phyloP scores from a whole-genome alignment of 768 basidiomycete genomes.

The Fomitopsis serialis region DNA sequence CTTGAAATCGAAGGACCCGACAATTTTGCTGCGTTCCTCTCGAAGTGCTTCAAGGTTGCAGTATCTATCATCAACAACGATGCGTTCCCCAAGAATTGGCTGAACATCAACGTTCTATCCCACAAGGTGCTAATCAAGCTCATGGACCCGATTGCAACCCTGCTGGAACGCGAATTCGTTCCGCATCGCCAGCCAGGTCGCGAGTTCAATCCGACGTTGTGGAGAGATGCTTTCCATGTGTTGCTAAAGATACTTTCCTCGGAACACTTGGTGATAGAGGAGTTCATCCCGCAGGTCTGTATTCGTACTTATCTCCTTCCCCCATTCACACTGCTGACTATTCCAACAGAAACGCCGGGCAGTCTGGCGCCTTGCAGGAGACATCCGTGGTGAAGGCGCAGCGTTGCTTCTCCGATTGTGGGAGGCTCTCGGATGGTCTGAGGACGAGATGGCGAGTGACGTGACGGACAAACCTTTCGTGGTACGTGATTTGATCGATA shows the following conservation, averaged over 20 bases:
- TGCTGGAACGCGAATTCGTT: slow-evolving; percentile 80
- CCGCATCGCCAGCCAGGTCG: slow-evolving; percentile 58
- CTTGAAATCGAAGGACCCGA: slow-evolving; percentile 89
- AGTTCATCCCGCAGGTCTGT: slow-evolving; percentile 85
- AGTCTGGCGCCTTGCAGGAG: slow-evolving; percentile 94
- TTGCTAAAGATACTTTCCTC: slow-evolving; percentile 82
- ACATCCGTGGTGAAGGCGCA: slow-evolving; percentile 90
- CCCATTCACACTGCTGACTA: not conserved
- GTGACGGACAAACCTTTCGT: not conserved
- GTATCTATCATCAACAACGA: slow-evolving; percentile 80
- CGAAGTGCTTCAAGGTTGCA: slow-evolving; percentile 76
- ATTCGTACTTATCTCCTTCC: not conserved
- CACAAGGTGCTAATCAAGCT: slow-evolving; percentile 87
- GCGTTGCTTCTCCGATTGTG: slow-evolving; percentile 74
- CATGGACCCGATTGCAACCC: slow-evolving; percentile 71
- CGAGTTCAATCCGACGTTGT: slow-evolving; percentile 70
- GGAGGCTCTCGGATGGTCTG: slow-evolving; percentile 80
- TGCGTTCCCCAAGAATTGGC: slow-evolving; percentile 86
- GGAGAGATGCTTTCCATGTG: slow-evolving; percentile 79
- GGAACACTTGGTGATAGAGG: slow-evolving; percentile 89
- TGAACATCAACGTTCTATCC: slow-evolving; percentile 84
- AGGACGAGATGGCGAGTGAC: slow-evolving; percentile 41
- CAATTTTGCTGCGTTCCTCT: slow-evolving; percentile 63
- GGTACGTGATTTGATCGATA: not conserved
- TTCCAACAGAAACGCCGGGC: slow-evolving; percentile 78